phyloP scores from a whole-genome alignment of 768 basidiomycete species.

The Tephrocybe sp. region DNA sequence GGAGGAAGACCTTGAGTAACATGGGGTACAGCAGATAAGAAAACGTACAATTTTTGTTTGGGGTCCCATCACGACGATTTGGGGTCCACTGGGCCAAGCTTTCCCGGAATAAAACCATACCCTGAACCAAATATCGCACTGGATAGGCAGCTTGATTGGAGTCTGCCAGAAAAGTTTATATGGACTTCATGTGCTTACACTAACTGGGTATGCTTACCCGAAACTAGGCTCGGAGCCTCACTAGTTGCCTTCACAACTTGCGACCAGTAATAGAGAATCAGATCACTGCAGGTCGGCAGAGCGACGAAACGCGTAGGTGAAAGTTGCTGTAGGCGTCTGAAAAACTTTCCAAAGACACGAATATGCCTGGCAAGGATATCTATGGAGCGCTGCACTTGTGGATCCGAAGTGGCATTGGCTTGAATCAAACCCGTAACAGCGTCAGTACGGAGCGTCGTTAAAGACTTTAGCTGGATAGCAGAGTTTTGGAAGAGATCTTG shows the following conservation, averaged over 20 bases:
- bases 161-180: constrained; percentile 39
- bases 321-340: constrained; percentile 70
- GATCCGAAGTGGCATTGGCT: constrained; percentile 20
- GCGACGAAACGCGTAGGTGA: constrained; percentile 54
- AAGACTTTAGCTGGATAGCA: constrained; percentile 47
- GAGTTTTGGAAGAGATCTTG: constrained; percentile 60
- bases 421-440: constrained; percentile 44
- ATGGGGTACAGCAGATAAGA: not conserved
- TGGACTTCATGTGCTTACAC: not conserved
- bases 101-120: constrained; percentile 84
- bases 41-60: constrained; percentile 55
- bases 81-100: constrained; percentile 78
- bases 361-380: constrained; percentile 66
- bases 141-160: constrained; percentile 64
- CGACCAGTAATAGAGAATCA: constrained; percentile 81
- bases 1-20: constrained; percentile 4
- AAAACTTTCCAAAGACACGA: constrained; percentile 75
- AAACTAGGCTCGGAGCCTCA: constrained; percentile 47
- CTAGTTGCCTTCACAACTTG: constrained; percentile 72
- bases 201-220: constrained; percentile 40
- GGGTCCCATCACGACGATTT: constrained; percentile 52
- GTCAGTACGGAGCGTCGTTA: constrained; percentile 56
- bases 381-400: constrained; percentile 41
- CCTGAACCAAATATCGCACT: constrained; percentile 78
- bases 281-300: constrained; percentile 59